Evolutionary conservation across 2,329 filamentous ascomycete genomes (phyloP).

Genomic region (Tolypocladium cylindrosporum): DNA sequence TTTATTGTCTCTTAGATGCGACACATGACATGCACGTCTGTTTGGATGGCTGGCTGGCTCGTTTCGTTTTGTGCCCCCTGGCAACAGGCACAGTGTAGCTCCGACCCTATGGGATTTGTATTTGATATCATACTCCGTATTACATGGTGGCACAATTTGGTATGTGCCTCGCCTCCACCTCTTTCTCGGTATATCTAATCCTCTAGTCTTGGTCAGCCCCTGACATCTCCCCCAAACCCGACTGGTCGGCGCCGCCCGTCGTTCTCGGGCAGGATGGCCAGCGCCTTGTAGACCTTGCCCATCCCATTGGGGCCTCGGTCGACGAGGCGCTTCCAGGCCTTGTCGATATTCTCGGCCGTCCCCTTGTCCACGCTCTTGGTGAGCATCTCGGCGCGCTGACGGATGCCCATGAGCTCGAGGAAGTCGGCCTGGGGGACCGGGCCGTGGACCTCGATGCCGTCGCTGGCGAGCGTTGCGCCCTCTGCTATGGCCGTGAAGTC

Average conservation of each 20-base stretch:
- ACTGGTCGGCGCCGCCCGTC: conserved; percentile 66
- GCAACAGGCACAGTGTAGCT: not conserved
- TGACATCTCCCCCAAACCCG: conserved; percentile 74
- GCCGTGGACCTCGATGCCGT: conserved; percentile 82
- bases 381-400: conserved; percentile 63
- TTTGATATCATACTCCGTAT: not conserved
- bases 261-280: conserved; percentile 82
- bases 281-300: conserved; percentile 88
- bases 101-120: not conserved
- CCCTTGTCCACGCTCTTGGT: conserved; percentile 37
- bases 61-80: not conserved
- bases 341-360: conserved; percentile 53
- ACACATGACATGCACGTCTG: not conserved
- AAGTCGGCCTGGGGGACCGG: conserved; percentile 81
- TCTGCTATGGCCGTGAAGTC: conserved; percentile 86
- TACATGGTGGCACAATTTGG: not conserved
- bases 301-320: conserved; percentile 76
- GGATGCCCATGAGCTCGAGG: conserved; percentile 71
- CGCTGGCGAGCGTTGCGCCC: conserved; percentile 62
- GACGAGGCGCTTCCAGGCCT: conserved; percentile 72
- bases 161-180: not conserved
- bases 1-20: not conserved
- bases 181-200: not conserved
- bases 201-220: not conserved
- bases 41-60: not conserved